Evolutionary conservation across 228 moss, liverwort and hornwort species (phyloP), one percentile per base, ranked within the genome.

Genomic region (Sphagnum fallax): DNA sequence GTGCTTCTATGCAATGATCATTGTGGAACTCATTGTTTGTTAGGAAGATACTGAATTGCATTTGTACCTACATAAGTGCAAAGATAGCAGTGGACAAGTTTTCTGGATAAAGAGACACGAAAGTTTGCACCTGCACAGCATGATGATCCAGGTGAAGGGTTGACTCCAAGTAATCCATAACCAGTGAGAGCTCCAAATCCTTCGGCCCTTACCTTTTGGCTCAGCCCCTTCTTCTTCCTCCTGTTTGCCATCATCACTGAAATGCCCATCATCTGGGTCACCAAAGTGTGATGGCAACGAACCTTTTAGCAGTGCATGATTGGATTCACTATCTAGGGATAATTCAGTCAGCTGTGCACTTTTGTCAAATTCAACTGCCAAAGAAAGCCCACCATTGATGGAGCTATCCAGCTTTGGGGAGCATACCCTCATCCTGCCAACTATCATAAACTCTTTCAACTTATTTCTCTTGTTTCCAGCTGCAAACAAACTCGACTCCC

Each of bases 111-210:
- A 63, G 63, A 6, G 16, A 63, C 32, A 48, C 10, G 63, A 10
- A 47, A 32, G 47, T 6, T 69, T 68, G 15, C 15, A 82, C 86
- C 78, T 83, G 78, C 72, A 80, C 81, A 95, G 71, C 90, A 90
- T 88, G 66, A 71, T 71, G 52, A 90, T 83, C 94, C 94, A 95
- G 15, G 80, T 79, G 57, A 77, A 74, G 16, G 80, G 88, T 59
- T 81, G 78, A 9, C 10, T n/a, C 48, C 84, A 52, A 66, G 74
- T 72, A 55, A n/a, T 74, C 84, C 87, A 84, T 73, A 64, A 67
- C 51, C 50, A 5, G 14, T 73, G 74, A 0, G 67, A 66, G 71
- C 59, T 61, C 70, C 74, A 32, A 32, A 32, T 32, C 32, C 32
- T 32, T 55, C 15, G 9, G 32, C 59, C 58, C 71, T 12, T 55